Evolutionary conservation across 495 filamentous ascomycete genomes (phyloP).

Genomic region (Darksidea phi): DNA sequence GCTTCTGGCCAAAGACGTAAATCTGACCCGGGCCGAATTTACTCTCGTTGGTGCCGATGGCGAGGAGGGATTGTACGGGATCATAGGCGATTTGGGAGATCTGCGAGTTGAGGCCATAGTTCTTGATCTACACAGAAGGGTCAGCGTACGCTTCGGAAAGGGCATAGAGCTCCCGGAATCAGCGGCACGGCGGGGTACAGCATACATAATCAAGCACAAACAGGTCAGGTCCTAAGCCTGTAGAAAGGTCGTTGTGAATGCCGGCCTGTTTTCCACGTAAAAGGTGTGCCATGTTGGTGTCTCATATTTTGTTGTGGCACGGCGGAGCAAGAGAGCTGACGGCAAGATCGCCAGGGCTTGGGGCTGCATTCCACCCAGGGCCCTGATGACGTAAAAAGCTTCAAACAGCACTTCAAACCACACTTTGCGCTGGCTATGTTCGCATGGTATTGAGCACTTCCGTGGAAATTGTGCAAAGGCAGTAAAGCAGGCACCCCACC

Average conservation of each 20-base stretch:
- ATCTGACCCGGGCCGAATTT: constrained; percentile 76
- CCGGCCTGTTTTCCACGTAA: constrained; percentile 90
- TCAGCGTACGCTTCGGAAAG: no score
- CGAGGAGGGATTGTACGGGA: constrained; percentile 87
- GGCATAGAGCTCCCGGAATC: constrained; percentile 11
- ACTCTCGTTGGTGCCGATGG: constrained; percentile 81
- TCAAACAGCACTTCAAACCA: no score
- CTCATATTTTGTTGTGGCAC: constrained; percentile 17
- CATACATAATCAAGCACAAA: constrained; percentile 79
- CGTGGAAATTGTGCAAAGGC: no score
- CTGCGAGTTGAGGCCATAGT: constrained; percentile 86
- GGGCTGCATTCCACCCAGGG: no score
- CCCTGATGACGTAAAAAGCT: no score
- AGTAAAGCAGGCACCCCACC: no score
- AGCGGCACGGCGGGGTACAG: neutral
- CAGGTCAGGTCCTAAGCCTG: constrained; percentile 66
- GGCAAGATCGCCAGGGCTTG: no score
- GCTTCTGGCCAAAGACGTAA: constrained; percentile 83
- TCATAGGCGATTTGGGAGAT: constrained; percentile 80
- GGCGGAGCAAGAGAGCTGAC: neutral
- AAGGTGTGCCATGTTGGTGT: constrained; percentile 69
- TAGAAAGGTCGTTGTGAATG: constrained; percentile 84
- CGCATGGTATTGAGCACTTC: no score
- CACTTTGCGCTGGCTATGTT: no score
- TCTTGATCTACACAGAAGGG: constrained; percentile 61